phyloP scores from a whole-genome alignment of 495 filamentous ascomycete genomes.

The Penicillium roqueforti region DNA sequence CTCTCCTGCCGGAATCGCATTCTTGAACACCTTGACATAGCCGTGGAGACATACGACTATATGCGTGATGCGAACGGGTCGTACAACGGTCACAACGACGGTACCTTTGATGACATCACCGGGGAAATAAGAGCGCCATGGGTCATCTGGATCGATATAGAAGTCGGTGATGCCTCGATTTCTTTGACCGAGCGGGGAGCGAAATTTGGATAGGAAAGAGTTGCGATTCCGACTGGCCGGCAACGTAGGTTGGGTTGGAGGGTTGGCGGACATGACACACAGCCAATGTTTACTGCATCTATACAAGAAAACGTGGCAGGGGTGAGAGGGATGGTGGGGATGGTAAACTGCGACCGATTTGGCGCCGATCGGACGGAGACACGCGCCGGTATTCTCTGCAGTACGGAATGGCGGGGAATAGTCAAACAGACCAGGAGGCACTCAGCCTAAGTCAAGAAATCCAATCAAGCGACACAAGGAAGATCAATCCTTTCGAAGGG shows the following conservation, averaged over 20 bases:
- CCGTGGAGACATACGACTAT: conserved; percentile 84
- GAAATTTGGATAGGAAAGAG: conserved; percentile 56
- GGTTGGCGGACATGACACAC: conserved; percentile 48
- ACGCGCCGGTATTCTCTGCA: not conserved
- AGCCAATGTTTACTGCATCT: conserved; percentile 34
- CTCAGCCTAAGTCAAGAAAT: conserved; percentile 10
- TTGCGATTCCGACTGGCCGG: conserved; percentile 43
- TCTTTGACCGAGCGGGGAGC: conserved; percentile 58
- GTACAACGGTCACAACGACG: conserved; percentile 75
- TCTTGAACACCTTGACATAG: conserved; percentile 82
- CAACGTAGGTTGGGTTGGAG: conserved; percentile 35
- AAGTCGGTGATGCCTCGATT: conserved; percentile 77
- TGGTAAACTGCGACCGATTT: conserved; percentile 8
- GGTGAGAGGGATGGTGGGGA: conserved; percentile 4
- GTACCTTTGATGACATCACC: conserved; percentile 65
- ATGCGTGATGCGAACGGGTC: conserved; percentile 84
- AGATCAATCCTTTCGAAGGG: conserved; percentile 10
- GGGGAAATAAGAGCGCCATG: conserved; percentile 78
- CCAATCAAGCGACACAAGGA: conserved; percentile 16
- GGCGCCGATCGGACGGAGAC: conserved; percentile 3
- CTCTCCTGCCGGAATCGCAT: conserved; percentile 62
- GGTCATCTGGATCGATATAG: conserved; percentile 70
- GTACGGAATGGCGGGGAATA: conserved; percentile 6
- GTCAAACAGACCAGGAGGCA: conserved; percentile 3
- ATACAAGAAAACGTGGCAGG: conserved; percentile 29